Percentiles rank a stretch among this genome's conserved stretches.
Evolutionary conservation across 441 rosid species (phyloP).

Genomic region (Euphorbia celastroides): DNA sequence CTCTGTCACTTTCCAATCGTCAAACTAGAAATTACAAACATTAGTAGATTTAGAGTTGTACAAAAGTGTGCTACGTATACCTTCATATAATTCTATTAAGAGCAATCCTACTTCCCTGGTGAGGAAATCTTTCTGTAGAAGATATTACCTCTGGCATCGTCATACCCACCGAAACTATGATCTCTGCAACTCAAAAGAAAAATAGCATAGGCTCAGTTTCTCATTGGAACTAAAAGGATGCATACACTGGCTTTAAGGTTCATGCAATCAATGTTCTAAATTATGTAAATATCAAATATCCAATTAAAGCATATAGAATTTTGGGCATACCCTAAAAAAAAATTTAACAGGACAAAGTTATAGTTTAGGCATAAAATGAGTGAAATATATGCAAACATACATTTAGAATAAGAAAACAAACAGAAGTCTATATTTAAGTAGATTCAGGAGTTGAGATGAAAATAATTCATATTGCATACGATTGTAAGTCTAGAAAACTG

Average conservation of each 20-base stretch:
- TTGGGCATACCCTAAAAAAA: neutral
- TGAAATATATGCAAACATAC: neutral
- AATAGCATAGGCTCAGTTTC: neutral
- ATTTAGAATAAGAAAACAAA: neutral
- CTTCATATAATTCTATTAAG: conserved; percentile 46
- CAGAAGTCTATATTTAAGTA: neutral
- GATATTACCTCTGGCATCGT: conserved; percentile 89
- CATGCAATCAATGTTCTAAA: neutral
- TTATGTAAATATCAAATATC: neutral
- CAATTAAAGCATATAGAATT: neutral
- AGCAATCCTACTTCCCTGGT: conserved; percentile 48
- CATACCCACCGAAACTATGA: conserved; percentile 94
- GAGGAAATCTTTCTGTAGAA: conserved; percentile 41
- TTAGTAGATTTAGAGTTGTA: neutral
- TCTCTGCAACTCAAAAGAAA: conserved; percentile 52
- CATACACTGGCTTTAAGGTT: neutral
- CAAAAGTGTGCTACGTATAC: conserved; percentile 7
- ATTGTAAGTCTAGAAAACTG: neutral
- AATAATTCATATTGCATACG: neutral
- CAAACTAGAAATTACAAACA: neutral
- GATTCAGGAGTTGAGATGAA: neutral
- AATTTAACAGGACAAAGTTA: neutral
- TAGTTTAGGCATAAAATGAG: neutral
- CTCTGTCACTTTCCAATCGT: neutral
- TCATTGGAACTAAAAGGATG: neutral